Percentiles rank a stretch among this genome's conserved stretches.
Conservation (phyloP, 176 grass and related monocot species). For the Panicum miliaceum region DNA sequence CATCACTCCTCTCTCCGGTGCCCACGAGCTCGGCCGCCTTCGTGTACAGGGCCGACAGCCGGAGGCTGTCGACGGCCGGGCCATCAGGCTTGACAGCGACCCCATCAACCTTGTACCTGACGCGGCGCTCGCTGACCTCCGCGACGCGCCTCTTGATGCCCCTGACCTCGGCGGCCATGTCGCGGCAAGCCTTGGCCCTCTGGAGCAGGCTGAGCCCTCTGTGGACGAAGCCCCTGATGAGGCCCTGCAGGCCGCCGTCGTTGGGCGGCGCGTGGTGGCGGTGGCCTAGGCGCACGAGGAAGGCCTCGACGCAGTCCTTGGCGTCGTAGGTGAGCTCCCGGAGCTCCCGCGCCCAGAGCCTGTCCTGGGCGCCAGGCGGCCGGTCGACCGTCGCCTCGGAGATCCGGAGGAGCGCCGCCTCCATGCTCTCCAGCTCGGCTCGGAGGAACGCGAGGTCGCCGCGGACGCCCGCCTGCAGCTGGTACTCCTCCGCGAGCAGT, state of each 20-base stretch:
- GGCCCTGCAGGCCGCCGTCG: not conserved
- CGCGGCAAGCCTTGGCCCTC: not conserved
- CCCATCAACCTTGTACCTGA: conserved; percentile 18
- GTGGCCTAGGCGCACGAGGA: not conserved
- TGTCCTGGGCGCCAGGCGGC: not conserved
- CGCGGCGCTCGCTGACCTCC: not conserved
- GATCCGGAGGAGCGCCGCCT: not conserved
- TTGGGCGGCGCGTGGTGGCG: too few relatives aligned
- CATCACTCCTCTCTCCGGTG: not conserved
- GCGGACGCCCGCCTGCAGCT: not conserved
- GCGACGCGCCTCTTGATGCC: not conserved
- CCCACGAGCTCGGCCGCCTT: not conserved
- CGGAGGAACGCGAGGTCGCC: conserved; percentile 12
- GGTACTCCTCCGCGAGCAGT: not conserved
- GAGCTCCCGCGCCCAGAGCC: not conserved
- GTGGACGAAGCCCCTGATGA: not conserved
- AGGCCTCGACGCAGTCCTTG: conserved; percentile 4
- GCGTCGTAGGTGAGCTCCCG: conserved; percentile 12
- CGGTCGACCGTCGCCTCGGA: not conserved
- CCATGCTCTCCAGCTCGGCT: conserved; percentile 18
- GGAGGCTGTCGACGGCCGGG: not conserved
- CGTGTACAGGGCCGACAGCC: not conserved
- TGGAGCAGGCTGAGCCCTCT: not conserved
- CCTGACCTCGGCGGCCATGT: not conserved
- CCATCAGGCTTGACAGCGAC: not conserved